Evolutionary conservation across 1,284 basidiomycete species (phyloP).

Genomic region (Boletus hoseneyae): DNA sequence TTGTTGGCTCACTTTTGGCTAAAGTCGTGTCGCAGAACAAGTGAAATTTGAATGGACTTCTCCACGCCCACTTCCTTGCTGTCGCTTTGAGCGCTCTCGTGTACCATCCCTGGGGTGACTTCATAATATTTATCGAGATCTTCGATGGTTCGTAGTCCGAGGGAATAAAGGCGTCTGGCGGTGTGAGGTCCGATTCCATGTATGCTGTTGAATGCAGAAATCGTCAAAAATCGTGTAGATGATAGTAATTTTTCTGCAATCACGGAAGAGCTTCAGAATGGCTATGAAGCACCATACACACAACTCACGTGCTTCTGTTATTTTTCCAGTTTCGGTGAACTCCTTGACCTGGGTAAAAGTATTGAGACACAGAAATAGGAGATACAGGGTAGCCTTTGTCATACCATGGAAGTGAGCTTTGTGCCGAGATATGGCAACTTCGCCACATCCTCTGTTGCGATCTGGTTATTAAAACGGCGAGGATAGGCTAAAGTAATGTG

Average conservation of each 20-base stretch:
- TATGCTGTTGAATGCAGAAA: constrained; percentile 58
- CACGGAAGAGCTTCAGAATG: constrained; percentile 2
- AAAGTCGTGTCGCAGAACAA: constrained; percentile 53
- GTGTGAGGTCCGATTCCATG: constrained; percentile 72
- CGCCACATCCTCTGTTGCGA: constrained; percentile 43
- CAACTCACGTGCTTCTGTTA: constrained; percentile 57
- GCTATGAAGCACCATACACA: not conserved
- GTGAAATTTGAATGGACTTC: constrained; percentile 46
- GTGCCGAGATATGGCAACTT: constrained; percentile 58
- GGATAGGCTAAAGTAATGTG: constrained; percentile 55
- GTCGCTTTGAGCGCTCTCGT: constrained; percentile 7
- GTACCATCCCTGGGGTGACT: constrained; percentile 27
- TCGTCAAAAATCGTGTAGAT: constrained; percentile 52
- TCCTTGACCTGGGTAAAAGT: constrained; percentile 51
- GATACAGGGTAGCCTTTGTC: not conserved
- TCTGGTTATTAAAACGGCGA: constrained; percentile 42
- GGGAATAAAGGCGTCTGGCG: constrained; percentile 58
- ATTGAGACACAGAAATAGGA: not conserved
- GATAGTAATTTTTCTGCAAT: constrained; percentile 44
- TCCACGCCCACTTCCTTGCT: constrained; percentile 19
- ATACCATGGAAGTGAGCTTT: constrained; percentile 59
- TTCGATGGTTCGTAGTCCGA: constrained; percentile 56
- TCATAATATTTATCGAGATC: constrained; percentile 67
- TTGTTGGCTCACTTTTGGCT: constrained; percentile 28
- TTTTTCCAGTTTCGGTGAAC: constrained; percentile 51